These are phyloP conservation scores for Geranium incanum DNA, from an alignment of 441 rosid genomes.

Conservation along the genomic window DNA sequence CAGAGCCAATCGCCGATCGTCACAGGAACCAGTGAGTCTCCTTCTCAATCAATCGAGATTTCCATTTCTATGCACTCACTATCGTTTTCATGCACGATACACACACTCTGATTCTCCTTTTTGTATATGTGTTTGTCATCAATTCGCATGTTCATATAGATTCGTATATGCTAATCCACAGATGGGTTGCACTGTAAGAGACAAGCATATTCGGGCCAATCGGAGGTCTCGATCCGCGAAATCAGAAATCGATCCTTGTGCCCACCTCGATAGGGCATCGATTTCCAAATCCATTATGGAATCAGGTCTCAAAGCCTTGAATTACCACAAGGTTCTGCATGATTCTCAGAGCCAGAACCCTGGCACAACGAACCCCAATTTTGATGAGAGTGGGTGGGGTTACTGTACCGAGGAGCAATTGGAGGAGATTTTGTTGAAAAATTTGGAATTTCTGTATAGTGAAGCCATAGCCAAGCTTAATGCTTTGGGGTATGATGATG, in stretches of 20 bases:
- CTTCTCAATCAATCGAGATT: not conserved
- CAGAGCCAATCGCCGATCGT: slow-evolving; percentile 1
- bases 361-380: slow-evolving; percentile 6
- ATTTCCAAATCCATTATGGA: slow-evolving; percentile 41
- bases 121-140: not conserved
- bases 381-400: slow-evolving; percentile 67
- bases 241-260: slow-evolving; percentile 53
- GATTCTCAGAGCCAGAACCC: slow-evolving; percentile 26
- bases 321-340: slow-evolving; percentile 36
- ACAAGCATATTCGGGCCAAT: slow-evolving; percentile 54
- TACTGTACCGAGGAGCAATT: slow-evolving; percentile 75
- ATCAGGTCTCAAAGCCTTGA: slow-evolving; percentile 51
- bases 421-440: slow-evolving; percentile 60
- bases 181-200: slow-evolving; percentile 68
- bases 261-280: slow-evolving; percentile 33
- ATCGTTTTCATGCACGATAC: not conserved
- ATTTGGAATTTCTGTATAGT: slow-evolving; percentile 52
- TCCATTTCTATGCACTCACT: not conserved
- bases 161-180: not conserved
- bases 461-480: slow-evolving; percentile 68
- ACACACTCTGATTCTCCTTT: not conserved
- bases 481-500: slow-evolving; percentile 60
- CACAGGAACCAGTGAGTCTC: slow-evolving; percentile 8
- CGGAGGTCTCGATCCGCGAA: slow-evolving; percentile 54
- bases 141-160: not conserved